Base-by-base conservation (phyloP, 345 rosid genomes). In the Tarenaya hassleriana region DNA sequence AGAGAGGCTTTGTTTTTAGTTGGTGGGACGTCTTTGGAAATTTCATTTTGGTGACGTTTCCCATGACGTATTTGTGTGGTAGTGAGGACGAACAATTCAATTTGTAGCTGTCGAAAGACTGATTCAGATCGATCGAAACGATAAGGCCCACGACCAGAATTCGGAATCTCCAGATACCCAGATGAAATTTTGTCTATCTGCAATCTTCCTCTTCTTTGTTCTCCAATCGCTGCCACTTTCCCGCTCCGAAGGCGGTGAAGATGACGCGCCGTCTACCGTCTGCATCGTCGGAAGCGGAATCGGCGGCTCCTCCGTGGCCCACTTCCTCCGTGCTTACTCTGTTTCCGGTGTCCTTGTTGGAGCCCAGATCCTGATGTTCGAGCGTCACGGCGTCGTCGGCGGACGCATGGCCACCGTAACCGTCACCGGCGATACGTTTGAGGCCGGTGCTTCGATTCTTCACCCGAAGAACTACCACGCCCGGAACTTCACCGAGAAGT, bases 211-310 rank as follows among this genome's bases (percentile, higher is more conserved):
- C 43, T 61, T 73, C 34, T 47, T 71, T n/a, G 29, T 52, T 24
- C 53, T 58, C 4, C 56, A 56, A 10, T 35, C 59, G 33, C 50
- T 66, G 56, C 11, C 47, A 61, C 32, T 48, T 63, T 56, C 47
- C 62, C 50, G 31, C 47, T 48, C 37, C 69, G 11, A 56, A 56
- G 57, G 56, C 40, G 21, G 37, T 29, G 31, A 34, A 11, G 34
- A 48, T 13, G 20, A 46, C 32, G 41, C 45, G 15, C 50, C 39
- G 1, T 68, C 79, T 37, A 66, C 80, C 33, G 62, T 91, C 12
- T 91, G 98, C 73, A 81, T 92, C 51, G 34, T 92, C 32, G 96
- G 98, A 39, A 55, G 76, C 57, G 98, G 98, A 13, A 88, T 92
- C 58, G 88, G 73, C 49, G 96, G 96, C 58, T 77, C 98, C 50